Evolutionary conservation across 768 basidiomycete species (phyloP).

Genomic region (Tricholoma sp.): DNA sequence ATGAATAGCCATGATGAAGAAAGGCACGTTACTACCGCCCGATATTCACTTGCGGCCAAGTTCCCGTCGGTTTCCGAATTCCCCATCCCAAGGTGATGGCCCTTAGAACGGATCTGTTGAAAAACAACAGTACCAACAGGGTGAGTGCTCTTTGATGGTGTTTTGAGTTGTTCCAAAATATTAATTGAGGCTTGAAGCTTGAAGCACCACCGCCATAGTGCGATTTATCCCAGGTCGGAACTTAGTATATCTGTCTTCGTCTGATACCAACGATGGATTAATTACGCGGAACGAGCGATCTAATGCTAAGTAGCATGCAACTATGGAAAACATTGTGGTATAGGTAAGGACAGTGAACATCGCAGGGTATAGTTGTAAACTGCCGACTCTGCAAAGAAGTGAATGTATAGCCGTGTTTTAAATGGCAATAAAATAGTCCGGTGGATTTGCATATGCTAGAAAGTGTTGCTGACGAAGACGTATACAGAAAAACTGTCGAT

Average conservation of each 20-base stretch:
- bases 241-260: too few relatives aligned
- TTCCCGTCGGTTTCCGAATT: too few relatives aligned
- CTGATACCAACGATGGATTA: neutral
- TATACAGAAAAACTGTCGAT: conserved; percentile 10
- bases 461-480: conserved; percentile 7
- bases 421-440: conserved; percentile 26
- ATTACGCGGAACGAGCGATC: conserved; percentile 11
- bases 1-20: neutral
- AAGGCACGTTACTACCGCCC: too few relatives aligned
- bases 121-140: too few relatives aligned
- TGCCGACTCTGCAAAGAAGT: conserved; percentile 8
- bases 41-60: too few relatives aligned
- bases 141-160: too few relatives aligned
- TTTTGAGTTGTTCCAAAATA: too few relatives aligned
- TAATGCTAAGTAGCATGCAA: conserved; percentile 17
- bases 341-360: conserved; percentile 17
- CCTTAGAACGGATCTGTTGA: too few relatives aligned
- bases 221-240: too few relatives aligned
- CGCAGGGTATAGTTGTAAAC: conserved; percentile 3
- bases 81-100: too few relatives aligned
- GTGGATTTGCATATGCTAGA: conserved; percentile 17
- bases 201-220: too few relatives aligned
- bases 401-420: conserved; percentile 17
- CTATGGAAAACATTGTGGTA: conserved; percentile 16
- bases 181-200: too few relatives aligned